Evolutionary conservation across 1,139 yeast species (phyloP).

Genomic region (Zygosaccharomyces sapae): DNA sequence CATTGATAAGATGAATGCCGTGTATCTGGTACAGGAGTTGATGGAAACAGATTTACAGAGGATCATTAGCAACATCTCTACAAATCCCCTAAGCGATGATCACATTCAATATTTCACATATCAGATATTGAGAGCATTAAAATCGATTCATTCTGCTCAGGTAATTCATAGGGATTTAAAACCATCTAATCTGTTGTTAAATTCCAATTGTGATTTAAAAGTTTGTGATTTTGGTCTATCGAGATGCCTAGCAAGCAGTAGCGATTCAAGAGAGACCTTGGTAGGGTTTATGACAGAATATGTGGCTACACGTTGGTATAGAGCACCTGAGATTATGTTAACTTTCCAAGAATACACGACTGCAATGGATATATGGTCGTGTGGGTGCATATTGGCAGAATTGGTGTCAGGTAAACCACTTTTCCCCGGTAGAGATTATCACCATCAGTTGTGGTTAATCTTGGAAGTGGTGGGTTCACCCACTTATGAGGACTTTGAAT

Average conservation of each 20-base stretch:
- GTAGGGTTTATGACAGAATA: slow-evolving; percentile 61
- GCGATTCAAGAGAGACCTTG: slow-evolving; percentile 38
- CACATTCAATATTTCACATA: slow-evolving; percentile 66
- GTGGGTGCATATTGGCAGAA: slow-evolving; percentile 73
- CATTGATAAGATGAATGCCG: slow-evolving; percentile 64
- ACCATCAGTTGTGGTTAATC: slow-evolving; percentile 59
- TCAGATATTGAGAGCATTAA: slow-evolving; percentile 60
- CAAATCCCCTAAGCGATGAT: slow-evolving; percentile 48
- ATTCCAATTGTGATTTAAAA: slow-evolving; percentile 87
- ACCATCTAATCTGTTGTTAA: slow-evolving; percentile 78
- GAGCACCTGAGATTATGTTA: slow-evolving; percentile 77
- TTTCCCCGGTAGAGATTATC: slow-evolving; percentile 77
- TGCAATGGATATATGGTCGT: slow-evolving; percentile 75
- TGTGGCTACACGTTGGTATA: slow-evolving; percentile 76
- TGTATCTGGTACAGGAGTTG: slow-evolving; percentile 64
- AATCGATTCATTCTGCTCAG: slow-evolving; percentile 60
- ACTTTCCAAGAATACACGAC: slow-evolving; percentile 65
- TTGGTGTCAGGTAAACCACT: slow-evolving; percentile 59
- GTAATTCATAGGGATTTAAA: slow-evolving; percentile 85
- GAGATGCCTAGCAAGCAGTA: slow-evolving; percentile 68
- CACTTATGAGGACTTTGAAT: slow-evolving; percentile 49
- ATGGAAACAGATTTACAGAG: slow-evolving; percentile 67
- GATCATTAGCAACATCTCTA: slow-evolving; percentile 41
- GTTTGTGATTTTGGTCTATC: slow-evolving; percentile 94
- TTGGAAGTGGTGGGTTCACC: slow-evolving; percentile 67